Conservation (phyloP, 805 yeast species). For the Myxozyma vanderwaltii region DNA sequence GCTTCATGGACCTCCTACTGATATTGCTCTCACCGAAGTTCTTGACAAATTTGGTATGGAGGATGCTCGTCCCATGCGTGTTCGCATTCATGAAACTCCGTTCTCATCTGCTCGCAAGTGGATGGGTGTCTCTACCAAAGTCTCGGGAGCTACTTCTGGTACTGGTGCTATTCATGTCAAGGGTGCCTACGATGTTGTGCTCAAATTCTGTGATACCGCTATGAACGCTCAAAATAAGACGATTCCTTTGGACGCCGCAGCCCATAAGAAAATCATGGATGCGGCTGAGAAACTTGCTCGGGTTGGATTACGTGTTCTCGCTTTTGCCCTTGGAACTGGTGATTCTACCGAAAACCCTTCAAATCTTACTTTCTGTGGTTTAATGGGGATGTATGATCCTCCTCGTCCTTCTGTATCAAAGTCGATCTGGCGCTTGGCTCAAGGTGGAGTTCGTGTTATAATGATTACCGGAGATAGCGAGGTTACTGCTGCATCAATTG, state of each 20-base stretch:
- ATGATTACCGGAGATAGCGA: constrained; percentile 98
- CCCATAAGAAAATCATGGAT: constrained; percentile 51
- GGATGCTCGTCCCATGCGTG: constrained; percentile 64
- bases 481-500: constrained; percentile 82
- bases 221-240: constrained; percentile 61
- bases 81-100: constrained; percentile 55
- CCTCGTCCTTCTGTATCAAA: constrained; percentile 85
- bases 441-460: constrained; percentile 95
- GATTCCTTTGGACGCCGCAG: constrained; percentile 58
- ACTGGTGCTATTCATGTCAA: constrained; percentile 61
- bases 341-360: constrained; percentile 50
- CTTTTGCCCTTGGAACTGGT: constrained; percentile 57
- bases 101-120: constrained; percentile 49
- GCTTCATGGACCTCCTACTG: constrained; percentile 82
- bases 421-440: constrained; percentile 73
- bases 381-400: constrained; percentile 96
- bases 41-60: constrained; percentile 68
- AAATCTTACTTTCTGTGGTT: constrained; percentile 75
- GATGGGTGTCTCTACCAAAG: constrained; percentile 76
- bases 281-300: constrained; percentile 67
- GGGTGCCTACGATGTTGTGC: constrained; percentile 84
- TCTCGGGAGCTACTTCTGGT: constrained; percentile 59
- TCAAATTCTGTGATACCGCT: constrained; percentile 50
- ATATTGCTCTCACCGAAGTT: constrained; percentile 82
- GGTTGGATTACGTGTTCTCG: constrained; percentile 67